Evolutionary conservation across 805 yeast genomes (phyloP), one percentile per base, ranked within the genome.

Genomic region (Candida lessepsii): DNA sequence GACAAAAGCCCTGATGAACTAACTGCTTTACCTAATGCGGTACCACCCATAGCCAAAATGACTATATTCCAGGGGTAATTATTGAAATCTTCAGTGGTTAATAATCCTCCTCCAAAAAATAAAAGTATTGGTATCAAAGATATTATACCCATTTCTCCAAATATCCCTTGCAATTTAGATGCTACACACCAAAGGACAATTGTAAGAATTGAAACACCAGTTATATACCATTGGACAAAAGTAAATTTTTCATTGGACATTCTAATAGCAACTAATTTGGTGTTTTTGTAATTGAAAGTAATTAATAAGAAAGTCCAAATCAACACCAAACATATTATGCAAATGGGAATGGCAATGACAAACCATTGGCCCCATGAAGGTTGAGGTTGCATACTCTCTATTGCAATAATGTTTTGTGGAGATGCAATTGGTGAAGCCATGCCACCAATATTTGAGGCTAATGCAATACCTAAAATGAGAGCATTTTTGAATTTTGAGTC

Each of bases 91-190:
- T 90, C 96, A 1, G 89, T 83, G 7, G 85, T 79, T 44, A 91
- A 67, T 14, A 90, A 63, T 1, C 97, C 96, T 0, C 96, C 79
- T 4, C 96, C 98, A 56, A 91, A 91, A 55, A 91, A 83, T n/a
- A 88, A 63, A n/a, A 89, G 75, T 54, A 91, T 76, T 9, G 99
- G 97, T 13, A 90, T 74, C 41, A 93, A 73, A 0, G 98, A 95
- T 45, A 93, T 81, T 48, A 90, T 82, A n/a, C 99, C 99, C 93
- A 90, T 88, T 52, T 90, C 96, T 24, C 99, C 99, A 56, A 91
- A 79, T 2, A 80, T 56, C 1, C 77, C 78, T 42, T 84, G 81
- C 9, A 90, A 63, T 53, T 78, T 77, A 28, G 86, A 86, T 0
- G 95, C 84, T 39, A 88, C 67, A 67, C 98, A 91, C 99, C 99